Evolutionary conservation across 139 green algal genomes (phyloP).

Genomic region (Yamagishiella unicocca): DNA sequence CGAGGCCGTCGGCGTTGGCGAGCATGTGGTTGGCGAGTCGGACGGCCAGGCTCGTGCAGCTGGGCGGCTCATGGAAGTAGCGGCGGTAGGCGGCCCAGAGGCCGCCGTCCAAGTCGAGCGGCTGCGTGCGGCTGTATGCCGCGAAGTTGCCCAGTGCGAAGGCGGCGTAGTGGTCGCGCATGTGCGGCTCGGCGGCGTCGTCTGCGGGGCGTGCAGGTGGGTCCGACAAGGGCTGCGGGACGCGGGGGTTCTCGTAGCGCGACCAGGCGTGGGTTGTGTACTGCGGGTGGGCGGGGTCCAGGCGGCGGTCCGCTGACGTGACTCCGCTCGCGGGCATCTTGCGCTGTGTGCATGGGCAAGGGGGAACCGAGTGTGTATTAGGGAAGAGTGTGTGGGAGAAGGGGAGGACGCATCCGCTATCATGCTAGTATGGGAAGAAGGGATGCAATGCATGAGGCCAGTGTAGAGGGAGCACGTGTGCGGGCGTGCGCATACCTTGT

Average conservation of each 20-base stretch:
- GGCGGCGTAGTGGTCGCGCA: background rate
- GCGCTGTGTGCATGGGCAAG: too few relatives aligned
- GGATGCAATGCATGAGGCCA: too few relatives aligned
- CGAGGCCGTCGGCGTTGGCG: background rate
- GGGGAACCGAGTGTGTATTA: background rate
- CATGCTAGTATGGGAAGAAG: too few relatives aligned
- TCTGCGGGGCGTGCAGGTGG: background rate
- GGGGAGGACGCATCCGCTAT: too few relatives aligned
- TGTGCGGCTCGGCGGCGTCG: background rate
- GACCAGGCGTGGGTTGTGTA: background rate
- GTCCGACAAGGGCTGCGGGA: background rate
- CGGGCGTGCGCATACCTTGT: conserved; percentile 17
- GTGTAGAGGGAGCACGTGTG: too few relatives aligned
- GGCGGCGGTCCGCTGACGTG: background rate
- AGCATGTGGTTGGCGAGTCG: background rate
- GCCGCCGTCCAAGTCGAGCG: background rate
- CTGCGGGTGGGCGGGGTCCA: background rate
- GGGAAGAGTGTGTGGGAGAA: background rate
- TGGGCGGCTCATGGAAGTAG: background rate
- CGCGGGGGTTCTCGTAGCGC: background rate
- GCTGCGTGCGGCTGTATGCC: background rate
- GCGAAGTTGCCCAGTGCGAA: conserved; percentile 27
- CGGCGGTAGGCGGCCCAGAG: background rate
- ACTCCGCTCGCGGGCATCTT: background rate
- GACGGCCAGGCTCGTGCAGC: too few relatives aligned